phyloP scores from a whole-genome alignment of 208 protist genomes.

The Sergeia podlipaevii region DNA sequence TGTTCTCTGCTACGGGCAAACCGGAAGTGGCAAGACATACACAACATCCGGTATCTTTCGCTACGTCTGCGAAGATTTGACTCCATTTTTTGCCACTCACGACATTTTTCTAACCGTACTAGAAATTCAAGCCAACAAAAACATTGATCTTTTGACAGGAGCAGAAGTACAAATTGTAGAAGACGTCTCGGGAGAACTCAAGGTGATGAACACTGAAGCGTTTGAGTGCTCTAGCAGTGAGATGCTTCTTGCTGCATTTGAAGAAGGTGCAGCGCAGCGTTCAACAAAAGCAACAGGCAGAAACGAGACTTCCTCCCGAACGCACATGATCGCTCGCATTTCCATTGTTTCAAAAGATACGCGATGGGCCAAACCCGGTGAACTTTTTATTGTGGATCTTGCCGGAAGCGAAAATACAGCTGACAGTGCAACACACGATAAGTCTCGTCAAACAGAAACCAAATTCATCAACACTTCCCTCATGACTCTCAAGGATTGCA shows the following conservation, averaged over 20 bases:
- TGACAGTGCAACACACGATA: slow-evolving; percentile 86
- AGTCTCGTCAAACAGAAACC: slow-evolving; percentile 68
- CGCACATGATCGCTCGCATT: slow-evolving; percentile 85
- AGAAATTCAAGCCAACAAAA: slow-evolving; percentile 77
- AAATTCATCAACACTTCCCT: slow-evolving; percentile 92
- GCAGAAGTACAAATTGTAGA: slow-evolving; percentile 79
- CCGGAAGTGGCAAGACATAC: slow-evolving; percentile 90
- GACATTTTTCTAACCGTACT: slow-evolving; percentile 75
- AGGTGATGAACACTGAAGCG: slow-evolving; percentile 62
- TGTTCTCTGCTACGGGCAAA: slow-evolving; percentile 91
- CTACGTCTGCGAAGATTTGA: slow-evolving; percentile 50
- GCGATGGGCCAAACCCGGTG: slow-evolving; percentile 81
- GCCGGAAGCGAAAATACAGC: slow-evolving; percentile 90
- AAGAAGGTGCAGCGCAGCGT: slow-evolving; percentile 71
- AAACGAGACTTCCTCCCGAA: slow-evolving; percentile 82
- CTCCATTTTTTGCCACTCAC: slow-evolving; percentile 56
- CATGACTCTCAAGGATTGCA: slow-evolving; percentile 92
- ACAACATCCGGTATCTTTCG: slow-evolving; percentile 79
- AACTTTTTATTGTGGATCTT: slow-evolving; percentile 85
- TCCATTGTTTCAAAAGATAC: slow-evolving; percentile 73
- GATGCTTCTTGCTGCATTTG: slow-evolving; percentile 76
- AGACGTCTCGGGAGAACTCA: slow-evolving; percentile 76
- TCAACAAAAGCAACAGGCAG: slow-evolving; percentile 70
- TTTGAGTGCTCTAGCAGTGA: slow-evolving; percentile 80
- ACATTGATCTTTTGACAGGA: slow-evolving; percentile 77